Percentiles rank a stretch among this genome's conserved stretches.
phyloP scores from a whole-genome alignment of 805 yeast genomes.

The Zygosaccharomyces gambellarensis region DNA sequence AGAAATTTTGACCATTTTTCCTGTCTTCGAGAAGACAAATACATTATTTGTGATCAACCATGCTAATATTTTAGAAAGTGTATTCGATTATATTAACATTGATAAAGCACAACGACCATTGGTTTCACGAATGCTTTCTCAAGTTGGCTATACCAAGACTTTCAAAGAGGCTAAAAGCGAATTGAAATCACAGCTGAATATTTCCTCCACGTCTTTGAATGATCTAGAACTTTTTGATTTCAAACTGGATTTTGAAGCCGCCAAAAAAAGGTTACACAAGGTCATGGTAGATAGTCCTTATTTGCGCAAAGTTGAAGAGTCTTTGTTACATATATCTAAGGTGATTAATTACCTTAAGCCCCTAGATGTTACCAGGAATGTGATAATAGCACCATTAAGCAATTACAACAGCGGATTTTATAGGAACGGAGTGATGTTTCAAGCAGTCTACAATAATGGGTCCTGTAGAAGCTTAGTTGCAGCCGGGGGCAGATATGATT shows the following conservation, averaged over 20 bases:
- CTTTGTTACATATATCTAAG: slow-evolving; percentile 55
- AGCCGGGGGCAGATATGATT: slow-evolving; percentile 93
- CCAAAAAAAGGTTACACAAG: slow-evolving; percentile 57
- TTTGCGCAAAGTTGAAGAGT: slow-evolving; percentile 54
- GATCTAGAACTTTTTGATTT: slow-evolving; percentile 81
- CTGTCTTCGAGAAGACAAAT: slow-evolving; percentile 56
- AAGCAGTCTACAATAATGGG: slow-evolving; percentile 65
- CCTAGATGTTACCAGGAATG: slow-evolving; percentile 53
- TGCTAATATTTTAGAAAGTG: slow-evolving; percentile 67
- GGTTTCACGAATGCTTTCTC: slow-evolving; percentile 69
- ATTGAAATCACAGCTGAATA: slow-evolving; percentile 59
- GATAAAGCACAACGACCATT: slow-evolving; percentile 67
- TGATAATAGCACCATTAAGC: slow-evolving; percentile 74
- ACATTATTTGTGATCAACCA: slow-evolving; percentile 70
- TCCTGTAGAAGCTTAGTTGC: slow-evolving; percentile 52
- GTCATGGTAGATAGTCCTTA: slow-evolving; percentile 71
- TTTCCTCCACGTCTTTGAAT: slow-evolving; percentile 75
- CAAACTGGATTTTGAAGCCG: slow-evolving; percentile 59
- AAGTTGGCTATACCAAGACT: slow-evolving; percentile 63
- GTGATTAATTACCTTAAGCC: slow-evolving; percentile 51
- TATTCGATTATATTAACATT: slow-evolving; percentile 77
- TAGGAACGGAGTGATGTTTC: slow-evolving; percentile 81
- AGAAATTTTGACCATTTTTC: slow-evolving; percentile 62
- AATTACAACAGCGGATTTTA: slow-evolving; percentile 80
- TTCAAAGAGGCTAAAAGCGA: slow-evolving; percentile 54